Conservation (phyloP, 345 rosid species). For the Euphorbia peplus region DNA sequence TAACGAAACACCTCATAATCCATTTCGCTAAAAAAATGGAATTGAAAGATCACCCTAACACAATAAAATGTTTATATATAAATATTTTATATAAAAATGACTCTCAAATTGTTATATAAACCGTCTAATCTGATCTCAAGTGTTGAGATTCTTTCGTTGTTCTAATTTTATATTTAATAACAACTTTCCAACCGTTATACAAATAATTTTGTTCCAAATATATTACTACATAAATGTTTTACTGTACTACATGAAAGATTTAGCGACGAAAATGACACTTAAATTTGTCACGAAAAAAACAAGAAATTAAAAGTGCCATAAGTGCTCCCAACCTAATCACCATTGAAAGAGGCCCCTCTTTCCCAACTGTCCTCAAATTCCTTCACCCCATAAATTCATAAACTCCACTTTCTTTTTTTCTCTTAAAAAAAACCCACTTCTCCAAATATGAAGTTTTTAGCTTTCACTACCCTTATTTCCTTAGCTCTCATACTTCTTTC, state of each 20-base stretch:
- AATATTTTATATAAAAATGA: too few species aligned
- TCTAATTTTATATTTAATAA: too few species aligned
- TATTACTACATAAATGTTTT: background rate
- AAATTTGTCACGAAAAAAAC: background rate
- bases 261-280: background rate
- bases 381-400: constrained; percentile 14
- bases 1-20: too few species aligned
- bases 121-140: too few species aligned
- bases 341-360: constrained; percentile 16
- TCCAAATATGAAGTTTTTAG: constrained; percentile 32
- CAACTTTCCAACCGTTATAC: too few species aligned
- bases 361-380: constrained; percentile 41
- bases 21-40: too few species aligned
- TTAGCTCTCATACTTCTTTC: constrained; percentile 36
- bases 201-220: too few species aligned
- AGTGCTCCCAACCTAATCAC: constrained; percentile 33
- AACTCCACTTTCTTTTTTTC: background rate
- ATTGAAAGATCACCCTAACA: too few species aligned
- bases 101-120: too few species aligned
- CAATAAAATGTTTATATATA: too few species aligned
- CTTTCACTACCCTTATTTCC: constrained; percentile 16
- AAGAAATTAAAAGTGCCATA: constrained; percentile 19
- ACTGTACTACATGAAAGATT: background rate
- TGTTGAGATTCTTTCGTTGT: too few species aligned
- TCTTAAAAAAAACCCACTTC: background rate